Base-by-base conservation (phyloP, 176 grass and related monocot species). In the Ananas comosus region DNA sequence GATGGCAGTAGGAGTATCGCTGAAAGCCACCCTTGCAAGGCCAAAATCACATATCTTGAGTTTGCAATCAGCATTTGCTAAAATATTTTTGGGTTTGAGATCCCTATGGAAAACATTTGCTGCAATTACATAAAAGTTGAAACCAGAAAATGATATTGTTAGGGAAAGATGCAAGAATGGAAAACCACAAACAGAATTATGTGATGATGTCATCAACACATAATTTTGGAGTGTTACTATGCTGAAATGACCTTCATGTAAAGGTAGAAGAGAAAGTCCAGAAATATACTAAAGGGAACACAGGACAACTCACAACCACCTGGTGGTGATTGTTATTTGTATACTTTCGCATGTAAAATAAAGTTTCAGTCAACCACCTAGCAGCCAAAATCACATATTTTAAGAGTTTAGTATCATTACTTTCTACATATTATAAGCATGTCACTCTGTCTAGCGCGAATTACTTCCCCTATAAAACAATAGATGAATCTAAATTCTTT, bases 21-120 rank as follows among this genome's bases (percentile, higher is more conserved):
- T 84, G 52, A 97, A 92, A 75, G 94, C 89, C 53, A 97, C 94
- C 51, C 94, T 91, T 47, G 94, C 94, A 53, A 97, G 72, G 64
- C 94, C 94, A 66, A 97, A 97, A 71, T 97, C 94, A 19, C 94
- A 97, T 80, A 97, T 97, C 81, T 97, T 97, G 69, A 97, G 89
- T 82, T 97, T 97, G 74, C 94, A 97, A 82, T 97, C 90, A 67
- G 94, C 81, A 85, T 97, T 97, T 11, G 94, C 94, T 73, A 97
- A 78, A 28, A 97, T 97, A 67, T 97, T 97, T 72, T 97, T 97
- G 21, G 94, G 94, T 76, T 97, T 97, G 63, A 97, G 85, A 83
- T 97, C 94, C 66, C 94, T 85, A 83, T 97, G 94, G 73, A 90
- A 97, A 67, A 97, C 94, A 76, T 90, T 97, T 76, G 94, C 94